Base-by-base conservation (phyloP, 2,329 filamentous ascomycete genomes). In the Thielaviopsis euricoi region DNA sequence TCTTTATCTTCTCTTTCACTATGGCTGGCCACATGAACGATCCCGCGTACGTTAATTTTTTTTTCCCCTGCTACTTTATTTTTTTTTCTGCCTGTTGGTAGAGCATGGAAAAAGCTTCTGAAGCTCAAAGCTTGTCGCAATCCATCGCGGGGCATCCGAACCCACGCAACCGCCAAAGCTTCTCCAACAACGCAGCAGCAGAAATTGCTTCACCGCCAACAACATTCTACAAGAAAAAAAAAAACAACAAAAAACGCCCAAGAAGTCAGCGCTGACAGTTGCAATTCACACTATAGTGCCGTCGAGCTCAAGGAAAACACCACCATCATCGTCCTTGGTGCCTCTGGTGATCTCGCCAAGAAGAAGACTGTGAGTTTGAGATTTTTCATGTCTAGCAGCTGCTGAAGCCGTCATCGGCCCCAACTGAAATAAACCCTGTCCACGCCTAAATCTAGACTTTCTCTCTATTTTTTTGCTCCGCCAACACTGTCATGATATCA, bases 221-320 rank as follows among this genome's bases (percentile, higher is more conserved):
- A 26, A 48, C 7, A 17, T 10, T 48, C 19, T n/a, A n/a, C n/a
- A n/a, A n/a, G n/a, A n/a, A n/a, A n/a, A n/a, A n/a, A n/a, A n/a
- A n/a, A n/a, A n/a, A n/a, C n/a, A n/a, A n/a, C n/a, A n/a, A 21
- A 10, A 21, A 9, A 48, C 21, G 2, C 17, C 21, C n/a, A 19
- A 21, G n/a, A 48, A 19, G 29, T 21, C 7, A 19, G n/a, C n/a
- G 43, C 43, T 48, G 21, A 48, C 40, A 13, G 12, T 7, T 21
- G 19, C 9, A 33, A 22, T 25, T 40, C 40, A 43, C n/a, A n/a
- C n/a, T n/a, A n/a, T 71, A 95, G 89, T 69, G 83, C 82, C 67
- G 79, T 94, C 73, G 93, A 98, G 82, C 85, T 98, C 69, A 98
- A 96, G 80, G 89, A 97, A 69, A 94, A 98, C 80, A 98, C 93